Evolutionary conservation across 257 asterid species (phyloP).

Genomic region (Penstemon davidsonii): DNA sequence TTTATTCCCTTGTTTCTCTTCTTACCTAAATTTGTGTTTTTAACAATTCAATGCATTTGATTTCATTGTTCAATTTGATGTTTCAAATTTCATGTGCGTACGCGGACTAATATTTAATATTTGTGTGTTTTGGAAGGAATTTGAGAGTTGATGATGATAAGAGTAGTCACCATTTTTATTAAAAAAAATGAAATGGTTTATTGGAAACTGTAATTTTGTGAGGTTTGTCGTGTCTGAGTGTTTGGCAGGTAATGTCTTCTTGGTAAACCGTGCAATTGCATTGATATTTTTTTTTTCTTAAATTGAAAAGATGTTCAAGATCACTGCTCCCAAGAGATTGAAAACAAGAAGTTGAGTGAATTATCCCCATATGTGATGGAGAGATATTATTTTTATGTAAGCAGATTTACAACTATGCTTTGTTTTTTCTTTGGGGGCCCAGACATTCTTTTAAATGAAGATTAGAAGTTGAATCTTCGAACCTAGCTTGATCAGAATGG

Average conservation of each 20-base stretch:
- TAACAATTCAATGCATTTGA: neutral
- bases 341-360: constrained; percentile 18
- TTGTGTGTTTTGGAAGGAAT: constrained; percentile 12
- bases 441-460: constrained; percentile 9
- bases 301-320: constrained; percentile 24
- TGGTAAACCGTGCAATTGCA: constrained; percentile 27
- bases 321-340: constrained; percentile 16
- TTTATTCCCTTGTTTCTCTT: constrained; percentile 4
- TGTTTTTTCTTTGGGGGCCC: neutral
- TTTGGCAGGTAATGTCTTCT: constrained; percentile 21
- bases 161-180: constrained; percentile 15
- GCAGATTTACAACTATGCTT: neutral
- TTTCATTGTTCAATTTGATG: constrained; percentile 7
- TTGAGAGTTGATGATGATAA: constrained; percentile 29
- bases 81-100: constrained; percentile 7
- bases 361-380: constrained; percentile 19
- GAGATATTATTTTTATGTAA: neutral
- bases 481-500: constrained; percentile 14
- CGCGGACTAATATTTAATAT: neutral
- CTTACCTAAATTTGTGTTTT: constrained; percentile 21
- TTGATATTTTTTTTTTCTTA: constrained; percentile 12
- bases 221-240: constrained; percentile 20
- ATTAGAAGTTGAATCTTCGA: constrained; percentile 1
- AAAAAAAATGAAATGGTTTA: constrained; percentile 18
- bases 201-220: constrained; percentile 12